Base-by-base conservation (phyloP, 2,329 filamentous ascomycete species). In the Alternaria gaisen region DNA sequence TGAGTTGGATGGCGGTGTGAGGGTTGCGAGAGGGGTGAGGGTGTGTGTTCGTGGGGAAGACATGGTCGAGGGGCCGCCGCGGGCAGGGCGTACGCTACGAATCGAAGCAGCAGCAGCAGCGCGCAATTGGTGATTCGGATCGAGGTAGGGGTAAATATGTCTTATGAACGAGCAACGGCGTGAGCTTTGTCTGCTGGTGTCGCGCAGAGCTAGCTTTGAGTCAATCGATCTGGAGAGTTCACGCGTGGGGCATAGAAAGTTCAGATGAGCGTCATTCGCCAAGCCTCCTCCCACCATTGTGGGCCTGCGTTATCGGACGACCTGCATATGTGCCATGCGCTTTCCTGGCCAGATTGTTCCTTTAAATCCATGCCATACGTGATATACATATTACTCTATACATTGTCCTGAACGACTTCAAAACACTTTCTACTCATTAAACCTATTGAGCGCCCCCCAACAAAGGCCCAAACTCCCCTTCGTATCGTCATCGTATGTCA, bases 1-100 rank as follows among this genome's bases (percentile, higher is more conserved):
- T 5, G 82, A 78, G 46, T 72, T 82, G 53, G 78, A 85, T 14
- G 86, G 79, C 11, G 87, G 86, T 22, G 79, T 80, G 56, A 88
- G 79, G 50, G 85, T 83, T 26, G 85, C 81, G 60, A 88, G 80
- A 16, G 77, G 77, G 10, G 73, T 73, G 54, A 86, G 63, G 16
- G 64, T 67, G 54, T 63, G 58, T 41, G 65, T 60, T 44, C 44
- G 63, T 28, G 66, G 20, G 3, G 62, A 63, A 32, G 64, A 55
- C 66, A 71, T 72, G 47, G 53, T 72, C 44, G 59, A 48, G 54
- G 59, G 43, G 56, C 59, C 52, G 48, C 59, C 11, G 56, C 18
- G 38, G 30, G 32, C 53, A 22, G 26, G 41, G 34, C 40, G 43
- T 36, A 22, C 18, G 32, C 32, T 14, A 16, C 14, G 12, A 14